Evolutionary conservation across 1,284 basidiomycete species (phyloP).

Genomic region (Irpex sp.): DNA sequence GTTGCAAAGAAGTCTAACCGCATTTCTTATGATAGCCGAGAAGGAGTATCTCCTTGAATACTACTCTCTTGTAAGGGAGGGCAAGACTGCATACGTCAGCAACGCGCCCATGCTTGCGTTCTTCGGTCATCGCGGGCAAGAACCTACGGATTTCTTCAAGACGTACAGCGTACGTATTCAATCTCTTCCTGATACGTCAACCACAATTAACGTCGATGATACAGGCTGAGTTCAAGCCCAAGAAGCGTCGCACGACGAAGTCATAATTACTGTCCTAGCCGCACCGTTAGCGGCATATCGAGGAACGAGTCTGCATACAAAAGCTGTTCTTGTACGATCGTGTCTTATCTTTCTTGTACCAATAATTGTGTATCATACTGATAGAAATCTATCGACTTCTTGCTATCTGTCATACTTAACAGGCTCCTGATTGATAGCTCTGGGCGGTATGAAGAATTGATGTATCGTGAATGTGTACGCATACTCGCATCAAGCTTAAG

Average conservation of each 20-base stretch:
- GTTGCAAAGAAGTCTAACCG: not conserved
- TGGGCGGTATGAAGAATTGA: no score
- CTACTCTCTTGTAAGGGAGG: slow-evolving; percentile 24
- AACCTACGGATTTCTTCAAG: slow-evolving; percentile 22
- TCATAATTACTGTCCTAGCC: not conserved
- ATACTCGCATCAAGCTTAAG: no score
- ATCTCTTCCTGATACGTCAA: not conserved
- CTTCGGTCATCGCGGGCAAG: slow-evolving; percentile 17
- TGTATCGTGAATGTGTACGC: no score
- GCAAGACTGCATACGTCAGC: slow-evolving; percentile 22
- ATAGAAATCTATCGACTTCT: no score
- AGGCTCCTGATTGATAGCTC: no score
- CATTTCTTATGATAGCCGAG: slow-evolving; percentile 8
- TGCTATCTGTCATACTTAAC: no score
- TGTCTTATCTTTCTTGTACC: no score
- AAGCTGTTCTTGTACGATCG: no score
- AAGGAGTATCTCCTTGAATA: slow-evolving; percentile 22
- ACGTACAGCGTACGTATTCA: slow-evolving; percentile 13
- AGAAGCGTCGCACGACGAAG: slow-evolving; percentile 13
- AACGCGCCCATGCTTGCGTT: slow-evolving; percentile 18
- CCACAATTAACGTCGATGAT: not conserved
- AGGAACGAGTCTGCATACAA: no score
- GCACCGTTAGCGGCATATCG: not conserved
- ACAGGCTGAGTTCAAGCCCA: slow-evolving; percentile 20
- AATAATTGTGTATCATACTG: no score